Base-by-base conservation (phyloP, 2,329 filamentous ascomycete species). In the Fusarium tricinctum region DNA sequence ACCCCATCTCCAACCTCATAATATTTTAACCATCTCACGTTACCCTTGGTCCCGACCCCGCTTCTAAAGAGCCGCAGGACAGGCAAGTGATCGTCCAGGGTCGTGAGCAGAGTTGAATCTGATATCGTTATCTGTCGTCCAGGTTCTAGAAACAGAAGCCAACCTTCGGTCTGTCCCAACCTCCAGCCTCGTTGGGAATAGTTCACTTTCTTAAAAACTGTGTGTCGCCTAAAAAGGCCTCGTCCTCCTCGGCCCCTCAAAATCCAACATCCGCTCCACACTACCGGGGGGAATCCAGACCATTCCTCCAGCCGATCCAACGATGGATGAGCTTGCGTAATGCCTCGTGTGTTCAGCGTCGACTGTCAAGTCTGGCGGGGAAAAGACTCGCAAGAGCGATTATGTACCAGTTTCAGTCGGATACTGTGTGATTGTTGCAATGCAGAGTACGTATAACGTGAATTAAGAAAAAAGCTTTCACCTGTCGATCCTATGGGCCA, bases 301-400 rank as follows among this genome's bases (percentile, higher is more conserved):
- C 58, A 63, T 67, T 69, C 69, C 70, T 71, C 58, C 54, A 66
- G 40, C 49, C 42, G 51, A 53, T 48, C 28, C 46, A 52, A 53
- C 56, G 58, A 59, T 58, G 53, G 58, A 59, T 58, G 51, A 50
- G 71, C 70, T 73, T 73, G 70, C 70, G 70, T 73, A 73, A 72
- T 71, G 49, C 49, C 33, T 47, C 39, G 49, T 62, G 49, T 54
- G 49, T 52, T 32, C 35, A 39, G 54, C 42, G 48, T 48, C 33
- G 32, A 23, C 23, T 23, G 23, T 6, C 23, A 23, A 35, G 32
- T 35, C 17, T 38, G 15, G 56, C 39, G 30, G 33, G 38, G 33
- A 28, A 45, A 44, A 30, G 35, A 55, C 28, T 30, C 54, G 56
- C 38, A 68, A 40, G 51, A 38, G 17, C 20, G 12, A 38, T 38